A percentile compares a stretch with the other conserved stretches of the same genome.
phyloP scores from a whole-genome alignment of 2,329 filamentous ascomycete species.

The Reticulascus tulasneorum region DNA sequence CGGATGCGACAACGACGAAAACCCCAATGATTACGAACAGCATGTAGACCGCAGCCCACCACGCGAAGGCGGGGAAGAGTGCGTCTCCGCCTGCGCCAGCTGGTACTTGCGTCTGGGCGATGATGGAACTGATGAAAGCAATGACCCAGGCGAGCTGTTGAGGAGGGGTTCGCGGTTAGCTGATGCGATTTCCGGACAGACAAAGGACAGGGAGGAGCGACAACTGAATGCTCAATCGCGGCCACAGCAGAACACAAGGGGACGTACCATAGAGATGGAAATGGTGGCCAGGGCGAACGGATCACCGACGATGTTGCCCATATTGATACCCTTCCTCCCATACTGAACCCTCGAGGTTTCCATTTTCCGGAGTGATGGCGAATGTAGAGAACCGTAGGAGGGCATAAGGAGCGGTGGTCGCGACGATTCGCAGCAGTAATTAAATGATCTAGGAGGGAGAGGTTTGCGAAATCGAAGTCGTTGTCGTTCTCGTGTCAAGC shows the following conservation, averaged over 20 bases:
- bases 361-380: slow-evolving; percentile 78
- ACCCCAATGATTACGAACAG: slow-evolving; percentile 78
- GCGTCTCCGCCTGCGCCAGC: slow-evolving; percentile 28
- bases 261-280: slow-evolving; percentile 82
- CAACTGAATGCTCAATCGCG: neutral
- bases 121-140: slow-evolving; percentile 79
- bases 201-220: neutral
- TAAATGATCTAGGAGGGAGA: slow-evolving; percentile 2
- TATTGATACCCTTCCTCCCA: slow-evolving; percentile 58
- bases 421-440: slow-evolving; percentile 5
- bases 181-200: neutral
- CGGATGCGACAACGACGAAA: slow-evolving; percentile 76
- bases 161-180: neutral
- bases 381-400: slow-evolving; percentile 67
- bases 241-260: slow-evolving; percentile 11
- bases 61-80: slow-evolving; percentile 78
- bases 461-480: neutral
- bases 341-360: slow-evolving; percentile 61
- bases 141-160: slow-evolving; percentile 89
- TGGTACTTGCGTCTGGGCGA: slow-evolving; percentile 52
- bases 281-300: slow-evolving; percentile 93
- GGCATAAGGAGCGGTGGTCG: slow-evolving; percentile 55
- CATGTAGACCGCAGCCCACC: slow-evolving; percentile 88
- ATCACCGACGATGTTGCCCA: slow-evolving; percentile 91
- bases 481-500: too few species aligned